These are phyloP conservation scores for Candida alai DNA, from an alignment of 805 yeast genomes.

Conservation along the genomic window DNA sequence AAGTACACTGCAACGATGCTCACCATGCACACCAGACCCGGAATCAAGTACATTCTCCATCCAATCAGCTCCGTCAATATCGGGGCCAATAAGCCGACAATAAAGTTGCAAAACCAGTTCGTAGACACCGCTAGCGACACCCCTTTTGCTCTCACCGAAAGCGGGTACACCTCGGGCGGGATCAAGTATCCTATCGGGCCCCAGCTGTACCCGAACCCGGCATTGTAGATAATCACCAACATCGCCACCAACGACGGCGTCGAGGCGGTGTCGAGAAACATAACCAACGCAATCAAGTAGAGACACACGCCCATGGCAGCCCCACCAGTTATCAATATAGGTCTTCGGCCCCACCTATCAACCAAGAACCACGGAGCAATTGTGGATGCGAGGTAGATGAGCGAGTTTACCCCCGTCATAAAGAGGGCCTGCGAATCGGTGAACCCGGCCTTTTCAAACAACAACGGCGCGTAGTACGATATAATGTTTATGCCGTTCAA, in stretches of 20 bases:
- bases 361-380: slow-evolving; percentile 45
- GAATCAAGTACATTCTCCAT: slow-evolving; percentile 41
- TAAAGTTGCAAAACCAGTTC: slow-evolving; percentile 43
- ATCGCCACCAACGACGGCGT: slow-evolving; percentile 37
- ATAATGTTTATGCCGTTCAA: slow-evolving; percentile 56
- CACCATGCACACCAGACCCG: slow-evolving; percentile 34
- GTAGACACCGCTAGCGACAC: slow-evolving; percentile 43
- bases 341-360: slow-evolving; percentile 44
- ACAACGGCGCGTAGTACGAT: slow-evolving; percentile 55
- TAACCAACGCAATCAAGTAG: slow-evolving; percentile 27
- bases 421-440: slow-evolving; percentile 38
- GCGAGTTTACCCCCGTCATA: slow-evolving; percentile 42
- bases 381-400: slow-evolving; percentile 37
- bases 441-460: slow-evolving; percentile 46
- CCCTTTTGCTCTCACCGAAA: slow-evolving; percentile 41
- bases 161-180: slow-evolving; percentile 43
- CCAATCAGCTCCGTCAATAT: slow-evolving; percentile 35
- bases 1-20: slow-evolving; percentile 31
- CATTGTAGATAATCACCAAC: slow-evolving; percentile 37
- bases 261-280: slow-evolving; percentile 26
- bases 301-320: slow-evolving; percentile 36
- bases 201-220: slow-evolving; percentile 44
- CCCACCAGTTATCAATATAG: slow-evolving; percentile 41
- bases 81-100: slow-evolving; percentile 45
- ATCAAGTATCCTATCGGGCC: slow-evolving; percentile 44